phyloP scores from a whole-genome alignment of 1,139 yeast genomes.

The Lodderomyces parapsilosis region DNA sequence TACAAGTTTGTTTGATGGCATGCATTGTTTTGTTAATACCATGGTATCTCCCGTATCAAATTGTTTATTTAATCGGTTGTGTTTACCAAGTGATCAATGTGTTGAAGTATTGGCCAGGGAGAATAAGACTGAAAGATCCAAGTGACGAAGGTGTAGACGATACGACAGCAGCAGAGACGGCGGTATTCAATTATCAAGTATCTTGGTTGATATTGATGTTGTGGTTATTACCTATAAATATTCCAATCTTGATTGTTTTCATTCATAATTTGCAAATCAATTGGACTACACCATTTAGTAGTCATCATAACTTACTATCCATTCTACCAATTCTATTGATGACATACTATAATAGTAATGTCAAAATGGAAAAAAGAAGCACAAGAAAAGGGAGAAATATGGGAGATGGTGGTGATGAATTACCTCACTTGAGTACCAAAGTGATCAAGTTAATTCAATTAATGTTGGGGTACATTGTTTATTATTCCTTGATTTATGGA shows the following conservation, averaged over 20 bases:
- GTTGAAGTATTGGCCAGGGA: constrained; percentile 22
- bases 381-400: not conserved
- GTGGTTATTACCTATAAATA: constrained; percentile 67
- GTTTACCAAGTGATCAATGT: constrained; percentile 51
- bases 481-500: constrained; percentile 63
- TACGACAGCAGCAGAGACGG: constrained; percentile 4
- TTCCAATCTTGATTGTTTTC: constrained; percentile 69
- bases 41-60: constrained; percentile 73
- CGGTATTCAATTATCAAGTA: constrained; percentile 48
- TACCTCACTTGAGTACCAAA: not conserved
- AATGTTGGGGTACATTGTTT: constrained; percentile 41
- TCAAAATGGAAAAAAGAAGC: not conserved
- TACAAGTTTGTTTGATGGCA: constrained; percentile 1
- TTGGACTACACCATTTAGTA: constrained; percentile 75
- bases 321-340: constrained; percentile 60
- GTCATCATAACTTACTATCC: constrained; percentile 72
- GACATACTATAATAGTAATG: constrained; percentile 44
- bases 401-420: not conserved
- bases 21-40: constrained; percentile 42
- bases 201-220: constrained; percentile 58
- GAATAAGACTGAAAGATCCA: not conserved
- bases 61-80: constrained; percentile 63
- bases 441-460: constrained; percentile 19
- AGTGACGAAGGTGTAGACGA: not conserved
- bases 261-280: constrained; percentile 64